A percentile compares a stretch with the other conserved stretches of the same genome.
Evolutionary conservation across 2,329 filamentous ascomycete genomes (phyloP).

Genomic region (Fusarium tupiense): DNA sequence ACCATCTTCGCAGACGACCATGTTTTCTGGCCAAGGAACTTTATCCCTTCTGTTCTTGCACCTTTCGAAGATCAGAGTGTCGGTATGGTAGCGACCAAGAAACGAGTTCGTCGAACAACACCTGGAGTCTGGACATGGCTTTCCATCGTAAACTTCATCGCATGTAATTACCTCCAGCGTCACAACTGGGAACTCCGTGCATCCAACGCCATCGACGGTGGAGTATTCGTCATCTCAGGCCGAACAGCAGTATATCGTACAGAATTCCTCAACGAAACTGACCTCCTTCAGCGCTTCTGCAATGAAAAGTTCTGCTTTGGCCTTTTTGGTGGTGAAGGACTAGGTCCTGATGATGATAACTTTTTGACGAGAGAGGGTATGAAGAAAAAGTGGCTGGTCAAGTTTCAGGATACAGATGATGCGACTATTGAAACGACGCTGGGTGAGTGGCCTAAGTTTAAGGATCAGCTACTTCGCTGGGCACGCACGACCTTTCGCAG

Average conservation of each 20-base stretch:
- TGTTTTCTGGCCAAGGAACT: slow-evolving; percentile 58
- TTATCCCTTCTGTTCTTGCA: slow-evolving; percentile 55
- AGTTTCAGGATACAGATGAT: slow-evolving; percentile 62
- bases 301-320: slow-evolving; percentile 62
- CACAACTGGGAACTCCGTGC: slow-evolving; percentile 70
- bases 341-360: slow-evolving; percentile 68
- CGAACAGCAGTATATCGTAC: slow-evolving; percentile 64
- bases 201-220: slow-evolving; percentile 66
- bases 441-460: slow-evolving; percentile 60
- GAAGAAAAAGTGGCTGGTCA: slow-evolving; percentile 60
- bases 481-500: slow-evolving; percentile 66
- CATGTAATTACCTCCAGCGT: slow-evolving; percentile 66
- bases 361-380: slow-evolving; percentile 66
- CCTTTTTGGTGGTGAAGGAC: slow-evolving; percentile 48
- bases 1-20: slow-evolving; percentile 62
- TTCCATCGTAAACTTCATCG: slow-evolving; percentile 64
- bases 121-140: slow-evolving; percentile 41
- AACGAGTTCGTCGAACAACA: slow-evolving; percentile 57
- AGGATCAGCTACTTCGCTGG: slow-evolving; percentile 65
- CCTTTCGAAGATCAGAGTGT: slow-evolving; percentile 57
- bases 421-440: slow-evolving; percentile 62
- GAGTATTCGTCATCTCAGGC: slow-evolving; percentile 67
- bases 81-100: slow-evolving; percentile 66
- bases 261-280: slow-evolving; percentile 54
- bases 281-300: slow-evolving; percentile 56